Evolutionary conservation across 2,329 filamentous ascomycete genomes (phyloP).

Genomic region (Fusarium brevicatenulatum): DNA sequence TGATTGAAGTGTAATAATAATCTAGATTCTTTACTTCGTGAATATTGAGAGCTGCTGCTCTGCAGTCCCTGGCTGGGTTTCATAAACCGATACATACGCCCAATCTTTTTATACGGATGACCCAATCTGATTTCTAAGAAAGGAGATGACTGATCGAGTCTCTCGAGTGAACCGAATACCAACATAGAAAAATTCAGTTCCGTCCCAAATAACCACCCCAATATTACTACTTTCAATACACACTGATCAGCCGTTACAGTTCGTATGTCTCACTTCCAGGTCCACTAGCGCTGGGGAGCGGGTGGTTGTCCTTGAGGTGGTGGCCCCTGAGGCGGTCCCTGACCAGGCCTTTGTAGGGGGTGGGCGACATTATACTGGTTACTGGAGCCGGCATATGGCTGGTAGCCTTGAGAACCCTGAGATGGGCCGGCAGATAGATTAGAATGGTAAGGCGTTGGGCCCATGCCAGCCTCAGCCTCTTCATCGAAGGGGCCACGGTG

Average conservation of each 20-base stretch:
- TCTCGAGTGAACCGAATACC: constrained; percentile 28
- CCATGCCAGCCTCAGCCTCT: constrained; percentile 53
- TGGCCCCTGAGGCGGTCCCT: constrained; percentile 27
- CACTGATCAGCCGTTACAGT: constrained; percentile 22
- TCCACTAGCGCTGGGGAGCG: constrained; percentile 41
- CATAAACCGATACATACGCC: constrained; percentile 35
- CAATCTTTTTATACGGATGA: constrained; percentile 22
- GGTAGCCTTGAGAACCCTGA: constrained; percentile 37
- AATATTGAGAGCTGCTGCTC: constrained; percentile 32
- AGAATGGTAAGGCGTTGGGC: constrained; percentile 46
- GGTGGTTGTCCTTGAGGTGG: constrained; percentile 44
- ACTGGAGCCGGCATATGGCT: constrained; percentile 34
- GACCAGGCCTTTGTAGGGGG: constrained; percentile 36
- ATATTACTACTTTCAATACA: constrained; percentile 22
- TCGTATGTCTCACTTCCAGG: constrained; percentile 31
- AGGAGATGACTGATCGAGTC: constrained; percentile 17
- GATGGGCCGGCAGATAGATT: constrained; percentile 40
- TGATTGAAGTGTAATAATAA: constrained; percentile 38
- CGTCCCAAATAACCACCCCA: constrained; percentile 7
- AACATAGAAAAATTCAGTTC: constrained; percentile 25
- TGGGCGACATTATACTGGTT: constrained; percentile 34
- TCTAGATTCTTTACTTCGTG: constrained; percentile 45
- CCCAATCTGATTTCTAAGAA: constrained; percentile 36
- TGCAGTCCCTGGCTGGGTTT: constrained; percentile 24
- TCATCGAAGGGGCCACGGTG: constrained; percentile 55